Conservation (phyloP, 257 asterid genomes). For the Dorcoceras hygrometricum region DNA sequence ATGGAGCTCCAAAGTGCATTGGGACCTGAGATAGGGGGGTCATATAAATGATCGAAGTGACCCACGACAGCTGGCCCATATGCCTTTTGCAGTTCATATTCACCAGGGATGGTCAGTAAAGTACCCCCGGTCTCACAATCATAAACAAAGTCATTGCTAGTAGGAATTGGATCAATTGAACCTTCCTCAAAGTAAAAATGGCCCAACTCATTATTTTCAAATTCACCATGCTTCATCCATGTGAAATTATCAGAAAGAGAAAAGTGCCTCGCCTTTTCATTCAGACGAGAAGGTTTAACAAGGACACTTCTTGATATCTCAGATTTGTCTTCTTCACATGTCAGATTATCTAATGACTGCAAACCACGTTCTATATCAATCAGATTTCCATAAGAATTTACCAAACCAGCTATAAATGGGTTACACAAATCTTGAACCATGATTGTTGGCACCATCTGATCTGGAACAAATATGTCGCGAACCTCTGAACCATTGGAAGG, state of each 20-base stretch:
- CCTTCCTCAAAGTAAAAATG: conserved; percentile 35
- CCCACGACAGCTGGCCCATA: conserved; percentile 36
- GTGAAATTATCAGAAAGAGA: conserved; percentile 31
- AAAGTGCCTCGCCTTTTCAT: conserved; percentile 34
- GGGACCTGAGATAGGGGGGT: conserved; percentile 28
- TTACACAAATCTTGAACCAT: conserved; percentile 43
- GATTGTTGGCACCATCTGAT: conserved; percentile 35
- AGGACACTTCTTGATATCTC: conserved; percentile 27
- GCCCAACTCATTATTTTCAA: conserved; percentile 30
- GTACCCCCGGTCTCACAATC: conserved; percentile 26
- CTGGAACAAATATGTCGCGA: conserved; percentile 25
- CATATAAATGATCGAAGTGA: conserved; percentile 20
- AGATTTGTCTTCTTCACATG: conserved; percentile 35
- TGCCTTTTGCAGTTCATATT: conserved; percentile 48
- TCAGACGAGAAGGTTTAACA: conserved; percentile 29
- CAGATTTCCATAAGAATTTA: conserved; percentile 28
- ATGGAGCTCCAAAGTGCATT: conserved; percentile 27
- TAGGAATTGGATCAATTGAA: conserved; percentile 20
- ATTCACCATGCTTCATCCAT: conserved; percentile 22
- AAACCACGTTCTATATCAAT: conserved; percentile 28
- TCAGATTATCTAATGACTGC: conserved; percentile 37
- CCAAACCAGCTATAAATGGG: conserved; percentile 23
- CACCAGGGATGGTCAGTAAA: conserved; percentile 38
- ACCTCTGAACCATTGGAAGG: conserved; percentile 24
- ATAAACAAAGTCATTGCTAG: conserved; percentile 29